Base-by-base conservation (phyloP, 2,329 filamentous ascomycete genomes). In the Neonectria coccinea region DNA sequence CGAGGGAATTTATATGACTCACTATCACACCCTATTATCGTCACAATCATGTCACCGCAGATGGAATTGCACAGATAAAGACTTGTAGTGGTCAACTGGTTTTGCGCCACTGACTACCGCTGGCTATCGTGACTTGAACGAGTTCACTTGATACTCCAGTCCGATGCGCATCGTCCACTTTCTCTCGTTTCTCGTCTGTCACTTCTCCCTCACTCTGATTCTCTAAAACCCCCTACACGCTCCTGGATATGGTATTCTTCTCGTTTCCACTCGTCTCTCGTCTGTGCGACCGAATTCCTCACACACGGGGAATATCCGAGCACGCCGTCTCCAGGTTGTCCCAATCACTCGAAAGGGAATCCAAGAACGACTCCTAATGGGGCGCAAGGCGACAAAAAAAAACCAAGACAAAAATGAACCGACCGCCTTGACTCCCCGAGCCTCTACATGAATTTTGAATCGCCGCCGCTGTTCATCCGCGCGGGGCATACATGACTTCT, bases 361-460 rank as follows among this genome's bases (percentile, higher is more conserved):
- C 74, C 74, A 74, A 73, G 66, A 70, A 65, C 65, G 59, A 68
- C 67, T 65, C 62, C 65, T 50, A 29, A 57, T 62, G 56, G 55
- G 67, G 60, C 59, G 56, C 65, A 65, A 68, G 42, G 45, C 53
- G 44, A 61, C 71, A 68, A 60, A 61, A 70, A 71, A 68, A 69
- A 63, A 59, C 41, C 56, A 48, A 68, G 60, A 52, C 58, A 50
- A 70, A 66, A 73, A 73, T 70, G 68, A 72, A 71, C 70, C 73
- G 70, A 68, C 76, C 77, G 73, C 77, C 78, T 76, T 74, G 77
- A 79, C 77, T 79, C 78, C 72, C 78, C 75, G 73, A 71, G 73
- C 74, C 76, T 78, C 78, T 80, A 80, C 79, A 80, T 80, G 79
- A 80, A 67, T 80, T 80, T 79, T 78, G 69, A 66, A 65, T 75